phyloP scores from a whole-genome alignment of 2,329 filamentous ascomycete species.

The Aureobasidium subglaciale region DNA sequence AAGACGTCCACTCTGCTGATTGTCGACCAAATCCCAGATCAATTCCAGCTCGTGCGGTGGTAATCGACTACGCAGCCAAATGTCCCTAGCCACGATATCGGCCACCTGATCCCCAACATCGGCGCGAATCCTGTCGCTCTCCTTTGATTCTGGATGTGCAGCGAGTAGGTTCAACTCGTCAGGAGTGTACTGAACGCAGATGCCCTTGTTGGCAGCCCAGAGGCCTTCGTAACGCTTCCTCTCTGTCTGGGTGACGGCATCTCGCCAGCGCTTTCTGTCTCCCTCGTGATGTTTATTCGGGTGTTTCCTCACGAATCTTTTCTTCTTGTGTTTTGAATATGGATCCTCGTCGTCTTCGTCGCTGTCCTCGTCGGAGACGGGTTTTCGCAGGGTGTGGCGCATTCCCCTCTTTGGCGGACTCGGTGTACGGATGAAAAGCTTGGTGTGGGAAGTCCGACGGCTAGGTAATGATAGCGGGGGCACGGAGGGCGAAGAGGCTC shows the following conservation, averaged over 20 bases:
- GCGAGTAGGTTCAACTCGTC: slow-evolving; percentile 16
- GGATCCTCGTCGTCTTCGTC: slow-evolving; percentile 41
- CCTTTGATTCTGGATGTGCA: slow-evolving; percentile 4
- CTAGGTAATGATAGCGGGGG: slow-evolving; percentile 28
- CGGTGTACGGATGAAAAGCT: slow-evolving; percentile 34
- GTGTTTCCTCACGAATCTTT: slow-evolving; percentile 54
- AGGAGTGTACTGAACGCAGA: slow-evolving; percentile 30
- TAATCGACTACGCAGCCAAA: slow-evolving; percentile 67
- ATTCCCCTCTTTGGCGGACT: slow-evolving; percentile 46
- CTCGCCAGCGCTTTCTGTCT: slow-evolving; percentile 67
- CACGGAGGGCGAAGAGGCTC: slow-evolving; percentile 34
- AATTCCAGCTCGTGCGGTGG: slow-evolving; percentile 62
- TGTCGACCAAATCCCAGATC: slow-evolving; percentile 66
- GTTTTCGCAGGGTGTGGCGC: slow-evolving; percentile 59
- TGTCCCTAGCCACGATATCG: slow-evolving; percentile 63
- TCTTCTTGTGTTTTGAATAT: slow-evolving; percentile 46
- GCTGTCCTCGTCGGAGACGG: slow-evolving; percentile 23
- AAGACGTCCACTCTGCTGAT: slow-evolving; percentile 54
- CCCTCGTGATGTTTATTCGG: slow-evolving; percentile 69
- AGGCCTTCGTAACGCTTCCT: slow-evolving; percentile 77
- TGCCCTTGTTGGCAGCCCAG: slow-evolving; percentile 73
- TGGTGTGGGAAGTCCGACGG: slow-evolving; percentile 17
- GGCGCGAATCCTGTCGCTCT: background rate
- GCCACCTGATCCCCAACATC: slow-evolving; percentile 48
- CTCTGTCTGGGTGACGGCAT: slow-evolving; percentile 63